Evolutionary conservation across 306 rosid genomes (phyloP).

Genomic region (Medicago ruthenica): DNA sequence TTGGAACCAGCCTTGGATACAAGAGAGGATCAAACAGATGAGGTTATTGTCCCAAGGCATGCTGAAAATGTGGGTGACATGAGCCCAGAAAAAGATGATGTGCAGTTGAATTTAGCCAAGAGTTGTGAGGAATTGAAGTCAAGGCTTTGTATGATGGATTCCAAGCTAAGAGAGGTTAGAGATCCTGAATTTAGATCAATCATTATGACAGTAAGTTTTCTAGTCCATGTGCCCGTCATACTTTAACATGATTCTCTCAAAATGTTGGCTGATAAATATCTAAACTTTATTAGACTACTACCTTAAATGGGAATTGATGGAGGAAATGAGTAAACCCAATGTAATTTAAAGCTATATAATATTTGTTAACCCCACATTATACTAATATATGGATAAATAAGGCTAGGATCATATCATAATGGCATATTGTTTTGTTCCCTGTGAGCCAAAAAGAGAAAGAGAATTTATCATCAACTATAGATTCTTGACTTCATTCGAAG

Average conservation of each 20-base stretch:
- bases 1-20: constrained; percentile 50
- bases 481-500: constrained; percentile 7
- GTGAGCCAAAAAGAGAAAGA: constrained; percentile 1
- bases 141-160: constrained; percentile 60
- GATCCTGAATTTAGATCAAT: constrained; percentile 38
- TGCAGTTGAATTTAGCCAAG: constrained; percentile 47
- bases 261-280: constrained; percentile 31
- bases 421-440: not conserved
- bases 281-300: constrained; percentile 15
- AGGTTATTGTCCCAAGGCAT: constrained; percentile 42
- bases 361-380: not conserved
- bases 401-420: not conserved
- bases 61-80: constrained; percentile 48
- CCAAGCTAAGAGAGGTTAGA: constrained; percentile 84
- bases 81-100: constrained; percentile 45
- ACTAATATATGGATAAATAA: not conserved
- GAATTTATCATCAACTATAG: constrained; percentile 8
- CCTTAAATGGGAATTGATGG: constrained; percentile 1
- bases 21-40: constrained; percentile 51
- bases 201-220: constrained; percentile 17
- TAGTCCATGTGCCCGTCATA: constrained; percentile 30
- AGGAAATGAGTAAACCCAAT: constrained; percentile 12
- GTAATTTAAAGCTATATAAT: not conserved
- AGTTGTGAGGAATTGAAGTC: constrained; percentile 68
- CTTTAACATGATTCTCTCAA: constrained; percentile 17